These are phyloP conservation scores for Claviceps sp. DNA, from an alignment of 2,329 filamentous ascomycete genomes.

Conservation along the genomic window DNA sequence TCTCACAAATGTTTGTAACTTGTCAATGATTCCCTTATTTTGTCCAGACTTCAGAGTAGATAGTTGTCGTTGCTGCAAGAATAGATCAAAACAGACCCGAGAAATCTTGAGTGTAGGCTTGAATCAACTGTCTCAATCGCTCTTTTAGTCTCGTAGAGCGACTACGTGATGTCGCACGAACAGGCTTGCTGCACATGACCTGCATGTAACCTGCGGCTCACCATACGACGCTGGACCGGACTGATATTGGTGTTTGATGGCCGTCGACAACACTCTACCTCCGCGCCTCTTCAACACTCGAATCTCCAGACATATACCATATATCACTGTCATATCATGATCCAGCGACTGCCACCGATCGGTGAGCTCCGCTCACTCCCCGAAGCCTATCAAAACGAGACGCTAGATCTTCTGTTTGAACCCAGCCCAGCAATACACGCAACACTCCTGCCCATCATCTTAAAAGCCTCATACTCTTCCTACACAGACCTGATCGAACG, in stretches of 20 bases:
- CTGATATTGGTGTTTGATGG: too few relatives aligned
- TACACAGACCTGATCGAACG: slow-evolving; percentile 59
- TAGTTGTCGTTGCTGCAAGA: not conserved
- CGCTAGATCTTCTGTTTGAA: slow-evolving; percentile 76
- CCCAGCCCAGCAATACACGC: slow-evolving; percentile 62
- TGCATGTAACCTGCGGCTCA: too few relatives aligned
- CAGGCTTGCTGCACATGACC: too few relatives aligned
- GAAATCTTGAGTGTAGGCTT: not conserved
- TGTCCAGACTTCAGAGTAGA: too few relatives aligned
- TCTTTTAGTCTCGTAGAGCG: too few relatives aligned
- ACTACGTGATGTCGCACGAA: too few relatives aligned
- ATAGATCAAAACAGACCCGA: not conserved
- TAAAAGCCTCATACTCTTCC: slow-evolving; percentile 39
- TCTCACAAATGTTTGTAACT: too few relatives aligned
- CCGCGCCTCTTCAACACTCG: not conserved
- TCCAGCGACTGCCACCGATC: slow-evolving; percentile 39
- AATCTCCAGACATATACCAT: not conserved
- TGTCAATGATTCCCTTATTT: too few relatives aligned
- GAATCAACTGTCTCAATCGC: too few relatives aligned
- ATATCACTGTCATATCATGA: slow-evolving; percentile 7
- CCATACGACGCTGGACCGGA: too few relatives aligned
- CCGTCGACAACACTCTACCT: not conserved
- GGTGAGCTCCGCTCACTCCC: slow-evolving; percentile 41
- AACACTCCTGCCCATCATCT: slow-evolving; percentile 56
- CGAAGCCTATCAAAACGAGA: slow-evolving; percentile 36